Base-by-base conservation (phyloP, 108 stramenopile genomes). In the Cyclotella atomus region DNA sequence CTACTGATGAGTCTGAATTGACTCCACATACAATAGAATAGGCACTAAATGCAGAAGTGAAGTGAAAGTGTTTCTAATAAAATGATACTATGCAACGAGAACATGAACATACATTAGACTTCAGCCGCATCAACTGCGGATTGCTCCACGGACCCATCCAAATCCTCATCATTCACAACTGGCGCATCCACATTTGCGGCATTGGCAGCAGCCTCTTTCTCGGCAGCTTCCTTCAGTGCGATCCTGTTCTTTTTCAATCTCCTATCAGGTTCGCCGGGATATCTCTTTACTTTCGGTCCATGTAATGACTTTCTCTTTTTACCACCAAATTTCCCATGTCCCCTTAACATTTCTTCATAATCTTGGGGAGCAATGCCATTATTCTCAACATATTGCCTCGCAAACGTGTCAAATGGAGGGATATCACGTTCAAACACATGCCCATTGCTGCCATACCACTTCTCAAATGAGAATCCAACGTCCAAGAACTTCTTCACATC, bases 391-490 rank as follows among this genome's bases (percentile, higher is more conserved):
- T 80, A 80, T 34, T 66, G 60, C 30, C 72, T 55, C 0, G 55
- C 64, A 30, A 80, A 73, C 28, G 30, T 59, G 70, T 80, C 72
- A 49, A 80, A 80, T 30, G 49, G 24, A 1, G 65, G 71, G 24
- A 80, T 65, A n/a, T 73, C 68, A 10, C 79, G 53, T 30, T 73
- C 72, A 64, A 80, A 73, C 60, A 73, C 72, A 47, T 69, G 72
- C 12, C 72, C 72, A 57, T 68, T 70, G 35, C 57, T 73, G 10
- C 46, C 71, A 28, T 80, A 80, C 79, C 79, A 80, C 27, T 57
- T 55, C 55, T 80, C 79, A 34, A 80, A 80, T 12, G 79, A 72
- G 46, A 80, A 80, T 16, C 71, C 79, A 23, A 73, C 61, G 36
- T 80, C 79, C 45, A 80, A 64, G 38, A 80, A 80, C 20, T 67